phyloP scores from a whole-genome alignment of 805 yeast genomes.

The Candida argentea region DNA sequence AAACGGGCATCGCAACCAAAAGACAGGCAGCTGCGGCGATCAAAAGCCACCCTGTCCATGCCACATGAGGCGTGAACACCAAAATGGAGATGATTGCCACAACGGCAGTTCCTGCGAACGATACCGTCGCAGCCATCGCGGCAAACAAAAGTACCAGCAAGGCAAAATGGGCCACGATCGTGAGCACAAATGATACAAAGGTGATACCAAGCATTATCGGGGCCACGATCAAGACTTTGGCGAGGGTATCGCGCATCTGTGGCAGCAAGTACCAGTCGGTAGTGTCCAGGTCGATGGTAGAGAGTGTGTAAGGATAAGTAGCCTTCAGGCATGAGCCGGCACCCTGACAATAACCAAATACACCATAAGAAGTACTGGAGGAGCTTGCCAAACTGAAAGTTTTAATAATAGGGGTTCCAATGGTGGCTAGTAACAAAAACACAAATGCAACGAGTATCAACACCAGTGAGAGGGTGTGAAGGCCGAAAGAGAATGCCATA shows the following conservation, averaged over 20 bases:
- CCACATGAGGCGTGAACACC: conserved; percentile 52
- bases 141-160: conserved; percentile 14
- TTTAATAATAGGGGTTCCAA: conserved; percentile 50
- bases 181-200: conserved; percentile 23
- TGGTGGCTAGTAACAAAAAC: conserved; percentile 48
- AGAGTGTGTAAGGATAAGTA: conserved; percentile 35
- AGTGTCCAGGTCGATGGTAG: conserved; percentile 12
- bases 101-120: conserved; percentile 46
- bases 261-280: conserved; percentile 41
- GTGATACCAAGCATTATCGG: conserved; percentile 64
- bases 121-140: conserved; percentile 34
- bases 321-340: conserved; percentile 32
- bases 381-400: conserved; percentile 41
- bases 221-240: conserved; percentile 44
- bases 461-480: conserved; percentile 31
- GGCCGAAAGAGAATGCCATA: conserved; percentile 14
- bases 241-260: conserved; percentile 39
- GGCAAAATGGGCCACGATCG: conserved; percentile 16
- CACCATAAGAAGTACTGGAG: conserved; percentile 42
- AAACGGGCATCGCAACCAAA: conserved; percentile 40
- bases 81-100: conserved; percentile 46
- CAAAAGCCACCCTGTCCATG: conserved; percentile 67
- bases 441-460: conserved; percentile 47
- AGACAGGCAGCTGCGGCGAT: conserved; percentile 55
- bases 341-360: conserved; percentile 51